These are phyloP conservation scores for Galerina sulciceps DNA, from an alignment of 768 basidiomycete genomes.

Conservation along the genomic window DNA sequence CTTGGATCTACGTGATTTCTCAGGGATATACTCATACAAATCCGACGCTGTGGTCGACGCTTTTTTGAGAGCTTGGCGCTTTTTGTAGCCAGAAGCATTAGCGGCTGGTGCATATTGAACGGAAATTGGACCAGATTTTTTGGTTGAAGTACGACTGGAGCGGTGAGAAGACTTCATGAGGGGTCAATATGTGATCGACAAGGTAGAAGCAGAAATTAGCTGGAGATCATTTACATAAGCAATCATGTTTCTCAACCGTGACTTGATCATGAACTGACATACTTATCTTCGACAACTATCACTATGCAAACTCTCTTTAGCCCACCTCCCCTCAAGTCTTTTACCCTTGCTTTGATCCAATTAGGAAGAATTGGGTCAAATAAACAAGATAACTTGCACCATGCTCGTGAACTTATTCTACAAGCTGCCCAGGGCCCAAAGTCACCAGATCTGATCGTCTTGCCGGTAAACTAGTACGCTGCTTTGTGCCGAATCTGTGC, in stretches of 20 bases:
- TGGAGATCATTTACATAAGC: too few relatives aligned
- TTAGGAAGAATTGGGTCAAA: slow-evolving; percentile 73
- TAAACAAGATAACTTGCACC: slow-evolving; percentile 80
- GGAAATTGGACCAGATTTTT: slow-evolving; percentile 4
- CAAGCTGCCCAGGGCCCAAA: slow-evolving; percentile 58
- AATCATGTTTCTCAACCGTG: too few relatives aligned
- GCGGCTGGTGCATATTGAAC: slow-evolving; percentile 32
- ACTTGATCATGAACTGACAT: too few relatives aligned
- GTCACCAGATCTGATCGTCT: slow-evolving; percentile 81
- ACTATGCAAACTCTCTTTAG: neutral
- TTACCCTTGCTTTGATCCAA: slow-evolving; percentile 89
- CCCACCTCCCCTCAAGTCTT: slow-evolving; percentile 41
- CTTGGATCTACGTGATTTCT: slow-evolving; percentile 53
- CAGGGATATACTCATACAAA: slow-evolving; percentile 67
- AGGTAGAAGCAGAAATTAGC: too few relatives aligned
- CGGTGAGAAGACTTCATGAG: too few relatives aligned
- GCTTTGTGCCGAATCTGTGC: neutral
- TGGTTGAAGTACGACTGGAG: neutral
- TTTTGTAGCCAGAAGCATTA: slow-evolving; percentile 55
- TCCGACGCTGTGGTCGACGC: slow-evolving; percentile 42
- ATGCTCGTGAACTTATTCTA: slow-evolving; percentile 82
- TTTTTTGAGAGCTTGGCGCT: slow-evolving; percentile 52
- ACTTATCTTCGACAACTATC: too few relatives aligned
- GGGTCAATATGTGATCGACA: too few relatives aligned
- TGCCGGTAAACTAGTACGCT: slow-evolving; percentile 59